Evolutionary conservation across 1,139 yeast genomes (phyloP).

Genomic region (Hansenula sp.): DNA sequence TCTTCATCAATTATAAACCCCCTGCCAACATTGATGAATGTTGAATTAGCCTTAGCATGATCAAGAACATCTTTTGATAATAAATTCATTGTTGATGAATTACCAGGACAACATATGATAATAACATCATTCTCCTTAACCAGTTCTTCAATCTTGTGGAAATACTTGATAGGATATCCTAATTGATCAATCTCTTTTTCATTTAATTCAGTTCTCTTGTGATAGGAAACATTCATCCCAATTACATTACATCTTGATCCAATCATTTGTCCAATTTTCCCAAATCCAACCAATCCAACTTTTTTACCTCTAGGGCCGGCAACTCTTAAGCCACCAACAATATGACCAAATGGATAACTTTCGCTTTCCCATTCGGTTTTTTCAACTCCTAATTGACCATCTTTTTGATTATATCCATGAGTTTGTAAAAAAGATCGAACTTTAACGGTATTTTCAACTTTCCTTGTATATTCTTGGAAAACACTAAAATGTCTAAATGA

Average conservation of each 20-base stretch:
- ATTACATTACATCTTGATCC: conserved; percentile 53
- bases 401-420: conserved; percentile 30
- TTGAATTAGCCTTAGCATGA: conserved; percentile 38
- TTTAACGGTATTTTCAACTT: conserved; percentile 35
- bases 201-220: conserved; percentile 47
- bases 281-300: conserved; percentile 73
- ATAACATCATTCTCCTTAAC: conserved; percentile 44
- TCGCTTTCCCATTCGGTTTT: conserved; percentile 23
- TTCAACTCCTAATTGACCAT: conserved; percentile 29
- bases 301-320: conserved; percentile 54
- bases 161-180: conserved; percentile 34
- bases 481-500: conserved; percentile 58
- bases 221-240: conserved; percentile 70
- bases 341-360: conserved; percentile 40
- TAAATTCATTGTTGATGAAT: conserved; percentile 53
- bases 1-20: conserved; percentile 70
- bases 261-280: conserved; percentile 66
- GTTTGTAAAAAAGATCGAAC: conserved; percentile 30
- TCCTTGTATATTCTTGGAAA: conserved; percentile 38
- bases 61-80: conserved; percentile 48
- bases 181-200: conserved; percentile 24
- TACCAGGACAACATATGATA: conserved; percentile 67
- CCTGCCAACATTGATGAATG: conserved; percentile 76
- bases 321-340: conserved; percentile 34
- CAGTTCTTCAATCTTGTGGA: conserved; percentile 32